A percentile compares a stretch with the other conserved stretches of the same genome.
Evolutionary conservation across 306 rosid genomes (phyloP).

Genomic region (Purshia tridentata): DNA sequence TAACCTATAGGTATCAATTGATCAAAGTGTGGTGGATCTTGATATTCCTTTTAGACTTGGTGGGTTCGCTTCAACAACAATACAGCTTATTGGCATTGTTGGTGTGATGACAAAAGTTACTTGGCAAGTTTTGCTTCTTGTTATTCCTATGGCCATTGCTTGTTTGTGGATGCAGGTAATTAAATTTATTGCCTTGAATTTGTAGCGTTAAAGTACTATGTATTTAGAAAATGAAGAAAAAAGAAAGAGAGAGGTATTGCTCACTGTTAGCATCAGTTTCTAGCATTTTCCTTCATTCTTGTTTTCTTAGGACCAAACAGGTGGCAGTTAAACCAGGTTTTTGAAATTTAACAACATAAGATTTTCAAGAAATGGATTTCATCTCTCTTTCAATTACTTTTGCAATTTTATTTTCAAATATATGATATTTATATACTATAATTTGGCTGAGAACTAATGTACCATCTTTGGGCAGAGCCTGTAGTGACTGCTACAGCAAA

Average conservation of each 20-base stretch:
- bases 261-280: constrained; percentile 4
- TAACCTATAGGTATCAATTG: constrained; percentile 71
- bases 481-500: neutral
- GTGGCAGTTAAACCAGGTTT: neutral
- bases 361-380: neutral
- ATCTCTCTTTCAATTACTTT: neutral
- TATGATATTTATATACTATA: neutral
- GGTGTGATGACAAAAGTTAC: constrained; percentile 87
- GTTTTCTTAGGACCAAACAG: neutral
- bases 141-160: constrained; percentile 86
- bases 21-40: constrained; percentile 98
- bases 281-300: too few relatives aligned
- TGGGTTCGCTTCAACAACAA: constrained; percentile 91
- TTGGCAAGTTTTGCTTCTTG: constrained; percentile 92
- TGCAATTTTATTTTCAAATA: neutral
- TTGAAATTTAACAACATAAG: neutral
- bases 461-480: neutral
- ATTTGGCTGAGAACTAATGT: neutral
- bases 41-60: constrained; percentile 98
- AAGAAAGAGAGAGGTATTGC: neutral
- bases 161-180: constrained; percentile 99
- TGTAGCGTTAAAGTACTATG: constrained; percentile 3
- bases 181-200: neutral
- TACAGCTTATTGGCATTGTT: constrained; percentile 90
- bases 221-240: neutral